Percentiles rank a stretch among this genome's conserved stretches.
Evolutionary conservation across 805 yeast species (phyloP).

Genomic region (Tetrapisispora fleetii): DNA sequence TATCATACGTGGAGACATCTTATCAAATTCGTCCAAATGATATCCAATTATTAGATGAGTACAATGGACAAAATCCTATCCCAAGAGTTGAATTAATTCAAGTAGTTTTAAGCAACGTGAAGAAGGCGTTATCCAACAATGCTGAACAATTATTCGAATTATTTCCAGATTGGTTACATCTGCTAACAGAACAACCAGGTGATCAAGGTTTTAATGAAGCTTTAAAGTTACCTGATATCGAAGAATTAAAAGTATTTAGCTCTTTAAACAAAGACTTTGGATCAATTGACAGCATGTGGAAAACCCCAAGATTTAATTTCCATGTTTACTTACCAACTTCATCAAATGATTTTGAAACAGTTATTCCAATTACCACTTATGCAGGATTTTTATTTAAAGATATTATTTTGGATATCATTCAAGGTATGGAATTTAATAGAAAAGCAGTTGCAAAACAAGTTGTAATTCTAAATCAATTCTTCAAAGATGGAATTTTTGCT

Average conservation of each 20-base stretch:
- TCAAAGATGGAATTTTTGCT: slow-evolving; percentile 55
- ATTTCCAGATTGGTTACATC: slow-evolving; percentile 32
- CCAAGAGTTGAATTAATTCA: slow-evolving; percentile 39
- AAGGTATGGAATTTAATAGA: slow-evolving; percentile 80
- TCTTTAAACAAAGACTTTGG: slow-evolving; percentile 34
- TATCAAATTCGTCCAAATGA: slow-evolving; percentile 15
- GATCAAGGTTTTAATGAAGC: slow-evolving; percentile 27
- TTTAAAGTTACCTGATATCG: slow-evolving; percentile 31
- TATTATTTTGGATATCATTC: slow-evolving; percentile 60
- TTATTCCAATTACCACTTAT: slow-evolving; percentile 43
- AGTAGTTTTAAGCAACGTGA: slow-evolving; percentile 44
- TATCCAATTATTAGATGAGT: slow-evolving; percentile 19
- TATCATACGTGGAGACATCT: slow-evolving; percentile 35
- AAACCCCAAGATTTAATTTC: slow-evolving; percentile 47
- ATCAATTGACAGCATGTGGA: slow-evolving; percentile 60
- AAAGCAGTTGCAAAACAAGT: slow-evolving; percentile 79
- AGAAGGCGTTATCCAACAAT: slow-evolving; percentile 30
- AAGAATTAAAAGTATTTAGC: slow-evolving; percentile 25
- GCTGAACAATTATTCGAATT: slow-evolving; percentile 33
- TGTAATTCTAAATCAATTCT: slow-evolving; percentile 61
- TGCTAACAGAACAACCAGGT: slow-evolving; percentile 28
- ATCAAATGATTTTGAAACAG: slow-evolving; percentile 53
- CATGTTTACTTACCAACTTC: slow-evolving; percentile 47
- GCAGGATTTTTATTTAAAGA: slow-evolving; percentile 64
- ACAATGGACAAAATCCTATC: slow-evolving; percentile 36